Base-by-base conservation (phyloP, 2,329 filamentous ascomycete species). In the Alternaria hordeiaustralica region DNA sequence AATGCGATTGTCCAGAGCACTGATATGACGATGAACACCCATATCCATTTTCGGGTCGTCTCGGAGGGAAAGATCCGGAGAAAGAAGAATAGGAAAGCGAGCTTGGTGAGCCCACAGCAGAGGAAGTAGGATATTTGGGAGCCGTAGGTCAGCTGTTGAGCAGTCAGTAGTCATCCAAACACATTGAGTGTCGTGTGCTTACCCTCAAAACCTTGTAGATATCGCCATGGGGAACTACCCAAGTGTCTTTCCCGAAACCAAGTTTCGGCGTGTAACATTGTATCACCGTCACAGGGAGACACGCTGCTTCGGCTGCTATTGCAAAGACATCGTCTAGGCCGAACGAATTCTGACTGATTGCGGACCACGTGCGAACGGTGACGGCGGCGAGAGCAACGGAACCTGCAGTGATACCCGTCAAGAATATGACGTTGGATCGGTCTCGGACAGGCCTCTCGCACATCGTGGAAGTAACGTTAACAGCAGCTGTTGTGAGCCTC, bases 221-320 rank as follows among this genome's bases (percentile, higher is more conserved):
- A 13, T 80, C 71, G 0, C 77, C 69, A 0, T 75, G 66, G 0
- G 75, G 60, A 5, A 87, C 63, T 0, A 82, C 84, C 84, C 85
- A 87, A 18, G 86, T 78, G 55, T 87, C 85, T n/a, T 74, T 79
- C 4, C 85, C 84, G 13, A 86, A 73, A 0, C 85, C 85, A 5
- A 60, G 55, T 1, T 21, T 30, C 11, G 61, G 47, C 46, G 56
- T 61, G n/a, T 55, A 18, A 9, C 68, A 67, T 33, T 70, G 50
- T 13, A 70, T 33, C n/a, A 64, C 59, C 2, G 60, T 67, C 43
- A 69, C 64, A 0, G 66, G 68, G 4, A 69, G 47, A 7, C 64
- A 67, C 2, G 43, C 47, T 23, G 63, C 25, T 11, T 68, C 26
- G 4, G 68, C 58, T 20, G 59, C 54, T 28, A 66, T 30, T 3